Conservation (phyloP, 805 yeast genomes). For the Wickerhamiella sergipiensis region DNA sequence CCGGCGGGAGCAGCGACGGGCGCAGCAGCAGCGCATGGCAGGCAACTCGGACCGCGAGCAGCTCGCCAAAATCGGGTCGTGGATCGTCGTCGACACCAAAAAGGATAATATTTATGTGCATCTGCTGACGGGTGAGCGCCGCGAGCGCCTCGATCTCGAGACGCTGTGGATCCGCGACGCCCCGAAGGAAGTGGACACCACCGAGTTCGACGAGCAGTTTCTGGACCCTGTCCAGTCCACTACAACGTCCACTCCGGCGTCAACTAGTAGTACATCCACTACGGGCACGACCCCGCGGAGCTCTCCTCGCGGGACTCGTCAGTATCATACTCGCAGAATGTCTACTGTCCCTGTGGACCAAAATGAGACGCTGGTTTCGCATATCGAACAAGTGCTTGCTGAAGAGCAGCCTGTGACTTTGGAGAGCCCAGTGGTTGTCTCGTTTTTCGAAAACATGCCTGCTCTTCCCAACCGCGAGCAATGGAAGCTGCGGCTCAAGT, state of each 20-base stretch:
- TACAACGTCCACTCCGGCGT: not conserved
- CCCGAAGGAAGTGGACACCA: not conserved
- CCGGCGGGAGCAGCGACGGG: slow-evolving; percentile 37
- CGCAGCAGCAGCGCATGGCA: slow-evolving; percentile 33
- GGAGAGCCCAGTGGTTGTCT: slow-evolving; percentile 11
- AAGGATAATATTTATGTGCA: slow-evolving; percentile 56
- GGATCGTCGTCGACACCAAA: slow-evolving; percentile 70
- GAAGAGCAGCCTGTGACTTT: slow-evolving; percentile 2
- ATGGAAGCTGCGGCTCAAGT: slow-evolving; percentile 22
- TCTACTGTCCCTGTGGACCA: too few species aligned
- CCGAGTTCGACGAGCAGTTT: not conserved
- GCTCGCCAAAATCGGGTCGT: slow-evolving; percentile 40
- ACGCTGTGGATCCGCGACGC: slow-evolving; percentile 31
- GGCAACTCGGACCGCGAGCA: slow-evolving; percentile 11
- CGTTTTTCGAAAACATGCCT: slow-evolving; percentile 17
- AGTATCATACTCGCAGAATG: not conserved
- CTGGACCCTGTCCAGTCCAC: not conserved
- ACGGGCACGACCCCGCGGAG: too few species aligned
- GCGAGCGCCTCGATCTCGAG: slow-evolving; percentile 59
- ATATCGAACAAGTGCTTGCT: not conserved
- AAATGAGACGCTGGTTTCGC: not conserved
- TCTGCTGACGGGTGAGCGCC: slow-evolving; percentile 54
- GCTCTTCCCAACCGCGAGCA: slow-evolving; percentile 13
- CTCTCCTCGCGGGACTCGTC: not conserved
- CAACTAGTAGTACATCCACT: not conserved